Percentiles rank a stretch among this genome's conserved stretches.
These are phyloP conservation scores for Fusarium tanahbumbuense DNA, from an alignment of 2,329 filamentous ascomycete genomes.

Conservation along the genomic window DNA sequence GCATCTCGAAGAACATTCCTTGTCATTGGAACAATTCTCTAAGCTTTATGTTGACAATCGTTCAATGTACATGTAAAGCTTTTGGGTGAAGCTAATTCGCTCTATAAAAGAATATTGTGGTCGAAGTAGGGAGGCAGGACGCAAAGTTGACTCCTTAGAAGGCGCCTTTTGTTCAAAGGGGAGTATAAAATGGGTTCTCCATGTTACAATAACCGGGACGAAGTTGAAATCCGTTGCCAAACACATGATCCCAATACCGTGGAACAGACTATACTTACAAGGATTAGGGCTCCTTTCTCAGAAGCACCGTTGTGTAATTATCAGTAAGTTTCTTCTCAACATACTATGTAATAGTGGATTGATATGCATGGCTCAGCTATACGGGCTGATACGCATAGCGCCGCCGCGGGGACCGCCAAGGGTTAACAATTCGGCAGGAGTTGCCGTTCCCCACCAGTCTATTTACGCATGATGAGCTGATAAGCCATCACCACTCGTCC, in stretches of 20 bases:
- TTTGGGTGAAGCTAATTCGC: not conserved
- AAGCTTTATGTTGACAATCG: not conserved
- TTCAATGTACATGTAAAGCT: not conserved
- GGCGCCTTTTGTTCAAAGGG: not conserved
- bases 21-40: not conserved
- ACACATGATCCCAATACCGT: not conserved
- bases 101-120: not conserved
- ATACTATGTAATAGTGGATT: not conserved
- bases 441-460: not conserved
- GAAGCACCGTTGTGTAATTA: not conserved
- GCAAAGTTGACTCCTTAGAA: not conserved
- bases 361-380: constrained; percentile 1
- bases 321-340: not conserved
- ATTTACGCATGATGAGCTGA: constrained; percentile 7
- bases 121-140: not conserved
- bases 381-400: constrained; percentile 9
- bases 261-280: not conserved
- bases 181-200: not conserved
- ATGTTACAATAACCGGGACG: not conserved
- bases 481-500: not conserved
- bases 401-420: not conserved
- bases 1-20: not conserved
- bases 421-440: not conserved
- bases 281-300: not conserved
- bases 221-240: not conserved